These are phyloP conservation scores for Cyclocybe cylindracea DNA, from an alignment of 768 basidiomycete genomes.

Conservation along the genomic window DNA sequence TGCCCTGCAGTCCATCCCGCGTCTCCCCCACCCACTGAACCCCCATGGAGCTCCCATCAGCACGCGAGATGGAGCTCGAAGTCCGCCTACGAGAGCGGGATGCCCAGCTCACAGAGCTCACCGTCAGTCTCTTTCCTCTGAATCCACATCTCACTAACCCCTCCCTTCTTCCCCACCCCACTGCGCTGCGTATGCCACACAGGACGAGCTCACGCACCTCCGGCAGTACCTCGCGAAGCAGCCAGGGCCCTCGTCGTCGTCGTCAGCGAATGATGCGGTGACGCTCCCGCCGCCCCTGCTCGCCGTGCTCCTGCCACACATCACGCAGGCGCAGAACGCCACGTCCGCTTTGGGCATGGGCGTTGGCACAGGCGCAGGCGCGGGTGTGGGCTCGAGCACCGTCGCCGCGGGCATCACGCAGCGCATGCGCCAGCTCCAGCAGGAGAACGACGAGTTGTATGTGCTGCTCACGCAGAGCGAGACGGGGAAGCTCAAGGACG, in stretches of 20 bases:
- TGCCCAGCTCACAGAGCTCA: constrained; percentile 68
- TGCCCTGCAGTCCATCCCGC: constrained; percentile 6
- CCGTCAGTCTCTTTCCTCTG: constrained; percentile 52
- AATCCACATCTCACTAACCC: not conserved
- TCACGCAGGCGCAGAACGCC: constrained; percentile 44
- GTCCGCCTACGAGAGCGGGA: constrained; percentile 75
- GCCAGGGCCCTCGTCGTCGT: constrained; percentile 55
- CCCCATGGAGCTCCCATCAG: constrained; percentile 68
- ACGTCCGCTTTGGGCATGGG: constrained; percentile 23
- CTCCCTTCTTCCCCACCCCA: constrained; percentile 15
- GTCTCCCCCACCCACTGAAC: constrained; percentile 5
- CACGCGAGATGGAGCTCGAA: constrained; percentile 83
- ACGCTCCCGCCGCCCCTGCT: constrained; percentile 72
- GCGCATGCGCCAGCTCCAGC: constrained; percentile 69
- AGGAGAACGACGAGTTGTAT: constrained; percentile 88
- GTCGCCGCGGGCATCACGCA: constrained; percentile 77
- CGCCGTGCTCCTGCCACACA: constrained; percentile 68
- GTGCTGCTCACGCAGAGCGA: constrained; percentile 72
- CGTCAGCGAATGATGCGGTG: constrained; percentile 55
- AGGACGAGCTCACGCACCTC: constrained; percentile 77
- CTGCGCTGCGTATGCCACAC: constrained; percentile 13
- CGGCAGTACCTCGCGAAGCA: constrained; percentile 66
- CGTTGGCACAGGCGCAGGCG: too few species aligned
- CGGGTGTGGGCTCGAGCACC: constrained; percentile 40
- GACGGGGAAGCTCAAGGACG: constrained; percentile 80